Base-by-base conservation (phyloP, 768 basidiomycete species). In the Tricholoma saponaceum region DNA sequence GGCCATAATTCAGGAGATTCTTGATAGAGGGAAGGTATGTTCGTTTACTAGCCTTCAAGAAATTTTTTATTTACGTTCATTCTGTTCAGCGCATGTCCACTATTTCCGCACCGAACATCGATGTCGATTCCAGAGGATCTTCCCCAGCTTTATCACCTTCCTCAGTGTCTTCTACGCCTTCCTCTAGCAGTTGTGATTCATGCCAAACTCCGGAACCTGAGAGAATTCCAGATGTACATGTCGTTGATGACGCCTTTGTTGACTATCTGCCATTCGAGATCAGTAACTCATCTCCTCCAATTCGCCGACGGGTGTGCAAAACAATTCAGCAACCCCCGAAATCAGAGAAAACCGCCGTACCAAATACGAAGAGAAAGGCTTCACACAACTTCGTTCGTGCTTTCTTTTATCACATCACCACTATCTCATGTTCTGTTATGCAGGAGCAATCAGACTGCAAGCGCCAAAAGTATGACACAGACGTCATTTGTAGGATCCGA, bases 401-500 rank as follows among this genome's bases (percentile, higher is more conserved):
- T 32, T 30, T 10, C 25, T 12, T 41, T 22, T 4, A 10, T 8
- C 16, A 13, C 41, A 6, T 18, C 10, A 39, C 9, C 18, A 6
- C 14, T 33, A 41, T 23, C 18, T 30, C 20, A 53, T 49, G 20
- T 9, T 12, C 18, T 30, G n/a, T 46, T 25, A 54, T 49, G 33
- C 53, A 58, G 50, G 54, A 33, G 8, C 30, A 44, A 51, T 18
- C 33, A 18, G 51, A 54, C 25, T 5, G 32, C 2, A 66, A 66
- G 54, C 59, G 59, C 44, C 59, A 58, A 26, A 64, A 59, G 35
- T 4, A 53, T 14, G 60, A 66, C 14, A 44, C 46, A 10, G 60
- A 61, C 20, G 58, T 58, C 28, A 51, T 66, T 23, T 66, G 65
- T 23, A 62, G 65, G 39, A 58, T 66, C 39, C 41, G 52, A 2